These are phyloP conservation scores for Populus simonii DNA, from an alignment of 345 rosid genomes.

Conservation along the genomic window DNA sequence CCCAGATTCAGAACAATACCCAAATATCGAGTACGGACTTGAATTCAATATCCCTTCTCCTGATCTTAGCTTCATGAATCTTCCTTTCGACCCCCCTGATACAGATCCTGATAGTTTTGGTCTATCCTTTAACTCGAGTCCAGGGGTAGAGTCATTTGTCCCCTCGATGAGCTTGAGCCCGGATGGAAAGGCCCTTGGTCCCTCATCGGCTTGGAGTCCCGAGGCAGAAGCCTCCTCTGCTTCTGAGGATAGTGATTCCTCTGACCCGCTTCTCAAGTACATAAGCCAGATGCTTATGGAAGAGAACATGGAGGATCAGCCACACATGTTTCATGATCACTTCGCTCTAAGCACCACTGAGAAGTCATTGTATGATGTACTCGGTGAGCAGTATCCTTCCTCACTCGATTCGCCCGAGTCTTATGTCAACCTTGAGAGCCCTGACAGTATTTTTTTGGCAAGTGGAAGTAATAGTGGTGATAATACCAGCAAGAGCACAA, in stretches of 20 bases:
- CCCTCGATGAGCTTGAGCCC: neutral
- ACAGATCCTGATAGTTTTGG: neutral
- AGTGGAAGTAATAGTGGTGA: conserved; percentile 16
- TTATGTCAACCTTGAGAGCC: conserved; percentile 19
- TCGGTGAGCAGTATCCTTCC: conserved; percentile 18
- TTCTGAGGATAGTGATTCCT: conserved; percentile 23
- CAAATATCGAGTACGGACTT: neutral
- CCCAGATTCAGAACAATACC: conserved; percentile 4
- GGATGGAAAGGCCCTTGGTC: conserved; percentile 1
- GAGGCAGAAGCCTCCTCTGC: conserved; percentile 36
- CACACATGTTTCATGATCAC: conserved; percentile 25
- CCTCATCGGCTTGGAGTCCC: conserved; percentile 14
- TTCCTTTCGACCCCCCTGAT: conserved; percentile 16
- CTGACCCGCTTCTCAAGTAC: conserved; percentile 27
- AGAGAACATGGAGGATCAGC: conserved; percentile 29
- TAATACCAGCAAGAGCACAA: neutral
- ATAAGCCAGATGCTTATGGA: conserved; percentile 33
- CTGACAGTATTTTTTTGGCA: conserved; percentile 13
- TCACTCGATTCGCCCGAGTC: neutral
- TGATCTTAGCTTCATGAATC: conserved; percentile 9
- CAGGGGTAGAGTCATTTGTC: conserved; percentile 9
- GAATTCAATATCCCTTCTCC: conserved; percentile 11
- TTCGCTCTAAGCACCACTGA: conserved; percentile 22
- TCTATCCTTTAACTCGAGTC: conserved; percentile 6
- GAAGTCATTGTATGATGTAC: conserved; percentile 24